phyloP scores from a whole-genome alignment of 305 asterid genomes.

The Striga hermonthica region DNA sequence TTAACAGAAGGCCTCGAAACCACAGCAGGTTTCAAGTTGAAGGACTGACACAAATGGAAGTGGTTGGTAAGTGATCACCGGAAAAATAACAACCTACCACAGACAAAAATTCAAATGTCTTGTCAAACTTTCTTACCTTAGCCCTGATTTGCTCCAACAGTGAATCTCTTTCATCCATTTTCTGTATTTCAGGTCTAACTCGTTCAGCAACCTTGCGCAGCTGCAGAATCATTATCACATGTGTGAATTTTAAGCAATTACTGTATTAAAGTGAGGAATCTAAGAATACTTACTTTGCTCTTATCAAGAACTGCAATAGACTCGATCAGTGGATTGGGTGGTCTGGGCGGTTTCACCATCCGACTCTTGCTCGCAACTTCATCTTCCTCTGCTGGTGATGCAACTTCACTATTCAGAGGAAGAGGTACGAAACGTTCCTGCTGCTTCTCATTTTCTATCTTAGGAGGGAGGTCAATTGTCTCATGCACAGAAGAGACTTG shows the following conservation, averaged over 20 bases:
- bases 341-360: constrained; percentile 52
- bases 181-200: constrained; percentile 43
- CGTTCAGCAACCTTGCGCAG: constrained; percentile 69
- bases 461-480: constrained; percentile 28
- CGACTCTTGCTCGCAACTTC: constrained; percentile 41
- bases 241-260: constrained; percentile 26
- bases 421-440: constrained; percentile 33
- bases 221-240: constrained; percentile 49
- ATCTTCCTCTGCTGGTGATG: constrained; percentile 51
- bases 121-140: constrained; percentile 52
- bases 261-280: constrained; percentile 12
- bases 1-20: constrained; percentile 60
- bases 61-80: constrained; percentile 33
- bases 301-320: constrained; percentile 74
- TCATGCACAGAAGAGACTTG: constrained; percentile 22
- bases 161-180: constrained; percentile 68
- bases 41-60: constrained; percentile 54
- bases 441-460: constrained; percentile 32
- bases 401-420: constrained; percentile 35
- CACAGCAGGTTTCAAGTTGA: constrained; percentile 75
- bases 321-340: constrained; percentile 72
- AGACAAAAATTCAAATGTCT: constrained; percentile 16
- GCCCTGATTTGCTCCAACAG: constrained; percentile 74
- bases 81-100: background rate
- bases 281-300: constrained; percentile 64